Conservation (phyloP, 805 yeast species). For the Zygosaccharomyces bisporus region DNA sequence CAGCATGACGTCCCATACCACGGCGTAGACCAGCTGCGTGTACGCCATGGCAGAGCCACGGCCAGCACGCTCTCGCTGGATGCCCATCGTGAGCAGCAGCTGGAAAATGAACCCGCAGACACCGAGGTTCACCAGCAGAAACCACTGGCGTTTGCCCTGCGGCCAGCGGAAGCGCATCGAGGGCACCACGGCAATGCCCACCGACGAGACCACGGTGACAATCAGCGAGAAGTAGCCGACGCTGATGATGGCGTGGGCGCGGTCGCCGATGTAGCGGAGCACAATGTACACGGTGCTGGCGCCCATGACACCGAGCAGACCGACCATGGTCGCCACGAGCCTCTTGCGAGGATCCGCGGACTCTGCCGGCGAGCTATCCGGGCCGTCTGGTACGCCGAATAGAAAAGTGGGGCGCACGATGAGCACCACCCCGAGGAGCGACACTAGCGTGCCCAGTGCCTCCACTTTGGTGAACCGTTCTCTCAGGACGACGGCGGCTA, state of each 20-base stretch:
- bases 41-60: slow-evolving; percentile 73
- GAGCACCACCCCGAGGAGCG: slow-evolving; percentile 70
- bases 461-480: slow-evolving; percentile 68
- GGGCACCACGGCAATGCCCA: slow-evolving; percentile 54
- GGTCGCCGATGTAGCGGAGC: slow-evolving; percentile 68
- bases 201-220: slow-evolving; percentile 51
- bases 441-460: slow-evolving; percentile 61
- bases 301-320: slow-evolving; percentile 64
- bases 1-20: slow-evolving; percentile 65
- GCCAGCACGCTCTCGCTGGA: slow-evolving; percentile 76
- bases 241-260: slow-evolving; percentile 75
- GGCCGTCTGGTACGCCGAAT: slow-evolving; percentile 42
- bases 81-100: slow-evolving; percentile 71
- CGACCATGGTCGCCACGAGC: slow-evolving; percentile 59
- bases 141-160: slow-evolving; percentile 60
- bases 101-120: slow-evolving; percentile 81
- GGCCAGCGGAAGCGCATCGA: slow-evolving; percentile 60
- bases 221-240: slow-evolving; percentile 72
- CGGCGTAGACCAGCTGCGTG: slow-evolving; percentile 72
- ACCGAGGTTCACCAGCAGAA: slow-evolving; percentile 57
- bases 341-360: slow-evolving; percentile 52
- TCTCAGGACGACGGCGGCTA: slow-evolving; percentile 63
- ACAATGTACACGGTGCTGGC: slow-evolving; percentile 66
- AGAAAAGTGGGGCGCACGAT: slow-evolving; percentile 79
- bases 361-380: slow-evolving; percentile 36